Evolutionary conservation across 345 rosid species (phyloP).

Genomic region (Moricandia moricandioides): DNA sequence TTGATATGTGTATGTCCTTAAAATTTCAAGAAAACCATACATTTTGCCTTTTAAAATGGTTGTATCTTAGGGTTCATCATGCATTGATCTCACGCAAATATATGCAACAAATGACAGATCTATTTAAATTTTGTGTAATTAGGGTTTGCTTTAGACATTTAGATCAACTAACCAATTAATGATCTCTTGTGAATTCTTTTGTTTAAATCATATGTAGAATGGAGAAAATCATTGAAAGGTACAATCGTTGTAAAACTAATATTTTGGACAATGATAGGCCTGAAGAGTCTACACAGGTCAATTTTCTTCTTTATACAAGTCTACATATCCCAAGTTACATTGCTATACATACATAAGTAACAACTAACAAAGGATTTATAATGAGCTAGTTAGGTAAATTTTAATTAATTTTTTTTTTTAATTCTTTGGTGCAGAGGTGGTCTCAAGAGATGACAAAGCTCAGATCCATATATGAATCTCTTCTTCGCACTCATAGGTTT

Average conservation of each 20-base stretch:
- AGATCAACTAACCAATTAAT: not conserved
- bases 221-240: slow-evolving; percentile 59
- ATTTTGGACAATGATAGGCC: slow-evolving; percentile 44
- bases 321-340: slow-evolving; percentile 46
- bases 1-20: not conserved
- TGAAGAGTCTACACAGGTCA: slow-evolving; percentile 67
- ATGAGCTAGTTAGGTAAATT: not conserved
- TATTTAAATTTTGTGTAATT: slow-evolving; percentile 1
- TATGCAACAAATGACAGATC: slow-evolving; percentile 3
- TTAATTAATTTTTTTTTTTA: not conserved
- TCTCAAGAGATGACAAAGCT: slow-evolving; percentile 60
- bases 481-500: slow-evolving; percentile 74
- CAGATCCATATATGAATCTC: slow-evolving; percentile 64
- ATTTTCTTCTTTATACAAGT: slow-evolving; percentile 4
- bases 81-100: not conserved
- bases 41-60: not conserved
- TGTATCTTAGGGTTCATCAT: slow-evolving; percentile 3
- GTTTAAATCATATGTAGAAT: slow-evolving; percentile 37
- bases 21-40: not conserved
- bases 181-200: not conserved
- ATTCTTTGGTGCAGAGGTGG: slow-evolving; percentile 50
- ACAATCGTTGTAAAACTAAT: slow-evolving; percentile 52
- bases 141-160: slow-evolving; percentile 34
- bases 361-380: not conserved
- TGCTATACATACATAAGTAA: not conserved